Evolutionary conservation across 2,329 filamentous ascomycete species (phyloP), one percentile per base, ranked within the genome.

Genomic region (Fusarium dlaminii): DNA sequence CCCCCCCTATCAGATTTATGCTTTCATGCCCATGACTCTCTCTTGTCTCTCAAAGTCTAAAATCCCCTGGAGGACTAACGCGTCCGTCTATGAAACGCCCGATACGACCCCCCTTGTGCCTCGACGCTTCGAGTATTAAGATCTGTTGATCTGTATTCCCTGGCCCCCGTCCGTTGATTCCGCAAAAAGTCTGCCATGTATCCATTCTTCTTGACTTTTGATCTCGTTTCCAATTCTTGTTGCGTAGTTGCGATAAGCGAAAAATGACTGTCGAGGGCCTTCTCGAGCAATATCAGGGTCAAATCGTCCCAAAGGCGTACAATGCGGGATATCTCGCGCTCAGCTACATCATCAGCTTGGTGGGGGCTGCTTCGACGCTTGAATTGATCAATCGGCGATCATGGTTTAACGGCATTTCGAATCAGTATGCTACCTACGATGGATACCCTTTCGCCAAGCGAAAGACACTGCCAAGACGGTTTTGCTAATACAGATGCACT

Each of bases 341-440:
- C 15, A 70, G 67, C 27, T 70, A 70, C 24, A 22, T 70, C 7
- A 54, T 70, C 24, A 70, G 67, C 10, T 42, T 70, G 8, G 67
- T 70, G 27, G 67, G 67, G 24, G 67, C 67, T n/a, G 67, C 39
- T 17, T 70, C 67, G 20, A 70, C 67, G 8, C 58, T 70, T 2
- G 67, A 70, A 39, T 27, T 70, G 51, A 65, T 70, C 45, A 70
- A 65, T 43, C 58, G 66, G 4, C 18, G 67, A 43, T 70, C 67
- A 34, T 70, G 67, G 66, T 70, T 70, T 2, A 51, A 65, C 24
- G 67, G 67, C n/a, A 46, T 70, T 4, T 70, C 45, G 13, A 70
- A 70, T 39, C 67, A 70, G 67, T 70, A 54, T 37, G 45, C 22
- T 24, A 11, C 13, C 24, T 51, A 13, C 13, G 8, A 39, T 27